phyloP scores from a whole-genome alignment of 257 asterid genomes.

The Leptodermis oblonga region DNA sequence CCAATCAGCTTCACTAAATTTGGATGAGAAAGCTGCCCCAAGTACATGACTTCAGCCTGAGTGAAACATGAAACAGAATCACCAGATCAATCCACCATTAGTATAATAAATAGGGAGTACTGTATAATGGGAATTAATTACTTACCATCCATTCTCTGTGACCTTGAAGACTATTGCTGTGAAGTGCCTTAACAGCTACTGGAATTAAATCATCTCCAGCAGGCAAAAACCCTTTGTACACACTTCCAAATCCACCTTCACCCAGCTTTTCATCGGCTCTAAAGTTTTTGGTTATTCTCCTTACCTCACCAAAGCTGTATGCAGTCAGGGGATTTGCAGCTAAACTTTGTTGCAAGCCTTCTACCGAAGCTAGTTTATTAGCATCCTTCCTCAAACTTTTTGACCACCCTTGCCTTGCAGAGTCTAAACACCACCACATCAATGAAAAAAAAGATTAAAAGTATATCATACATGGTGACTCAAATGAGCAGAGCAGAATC shows the following conservation, averaged over 20 bases:
- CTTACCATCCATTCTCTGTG: constrained; percentile 93
- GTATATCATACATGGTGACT: too few relatives aligned
- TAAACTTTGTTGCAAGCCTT: constrained; percentile 55
- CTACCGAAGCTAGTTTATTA: constrained; percentile 66
- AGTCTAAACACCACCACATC: constrained; percentile 34
- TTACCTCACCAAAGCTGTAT: constrained; percentile 66
- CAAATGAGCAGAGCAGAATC: too few relatives aligned
- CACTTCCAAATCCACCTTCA: constrained; percentile 92
- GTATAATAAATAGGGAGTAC: background rate
- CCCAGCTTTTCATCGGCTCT: constrained; percentile 83
- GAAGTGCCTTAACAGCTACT: constrained; percentile 86
- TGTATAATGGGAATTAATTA: background rate
- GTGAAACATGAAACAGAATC: constrained; percentile 5
- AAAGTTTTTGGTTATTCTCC: constrained; percentile 64
- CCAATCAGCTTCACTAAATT: constrained; percentile 73
- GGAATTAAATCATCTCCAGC: constrained; percentile 43
- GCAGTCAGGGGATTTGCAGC: constrained; percentile 58
- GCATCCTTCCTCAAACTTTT: constrained; percentile 34
- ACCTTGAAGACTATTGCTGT: constrained; percentile 79
- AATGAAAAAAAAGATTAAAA: background rate
- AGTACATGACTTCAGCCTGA: constrained; percentile 75
- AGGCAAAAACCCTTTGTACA: constrained; percentile 68
- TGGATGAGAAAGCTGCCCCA: constrained; percentile 85
- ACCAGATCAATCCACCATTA: constrained; percentile 3
- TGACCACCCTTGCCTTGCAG: constrained; percentile 39